These are phyloP conservation scores for Pythium monospermum DNA, from an alignment of 352 stramenopile genomes.

Conservation along the genomic window DNA sequence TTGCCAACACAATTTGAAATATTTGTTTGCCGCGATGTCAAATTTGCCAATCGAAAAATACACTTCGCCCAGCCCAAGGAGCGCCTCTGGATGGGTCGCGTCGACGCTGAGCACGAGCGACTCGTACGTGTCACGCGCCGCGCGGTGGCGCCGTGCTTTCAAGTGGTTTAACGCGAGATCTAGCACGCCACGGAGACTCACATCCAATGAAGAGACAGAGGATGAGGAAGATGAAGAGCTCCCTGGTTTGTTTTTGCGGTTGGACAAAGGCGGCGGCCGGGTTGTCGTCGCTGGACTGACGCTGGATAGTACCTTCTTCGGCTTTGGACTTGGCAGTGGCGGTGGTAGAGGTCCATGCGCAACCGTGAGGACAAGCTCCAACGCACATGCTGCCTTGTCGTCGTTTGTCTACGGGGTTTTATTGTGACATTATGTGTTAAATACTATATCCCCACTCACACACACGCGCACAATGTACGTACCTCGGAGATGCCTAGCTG, in stretches of 20 bases:
- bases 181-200: slow-evolving; percentile 25
- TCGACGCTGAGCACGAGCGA: slow-evolving; percentile 37
- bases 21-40: slow-evolving; percentile 30
- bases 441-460: no score
- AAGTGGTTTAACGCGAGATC: slow-evolving; percentile 37
- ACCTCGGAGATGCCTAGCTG: slow-evolving; percentile 18
- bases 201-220: slow-evolving; percentile 4
- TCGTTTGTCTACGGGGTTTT: not conserved
- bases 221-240: not conserved
- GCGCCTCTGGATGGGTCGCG: slow-evolving; percentile 33
- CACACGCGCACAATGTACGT: no score
- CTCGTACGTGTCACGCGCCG: slow-evolving; percentile 41
- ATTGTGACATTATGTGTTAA: no score
- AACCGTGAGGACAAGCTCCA: slow-evolving; percentile 17
- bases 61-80: slow-evolving; percentile 52
- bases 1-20: slow-evolving; percentile 46
- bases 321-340: not conserved
- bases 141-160: slow-evolving; percentile 40
- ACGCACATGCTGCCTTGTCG: slow-evolving; percentile 11
- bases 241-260: slow-evolving; percentile 1
- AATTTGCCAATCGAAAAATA: slow-evolving; percentile 36
- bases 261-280: no score
- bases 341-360: no score
- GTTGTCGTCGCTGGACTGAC: not conserved
- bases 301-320: not conserved